phyloP scores from a whole-genome alignment of 495 filamentous ascomycete genomes.

The Halenospora varia region DNA sequence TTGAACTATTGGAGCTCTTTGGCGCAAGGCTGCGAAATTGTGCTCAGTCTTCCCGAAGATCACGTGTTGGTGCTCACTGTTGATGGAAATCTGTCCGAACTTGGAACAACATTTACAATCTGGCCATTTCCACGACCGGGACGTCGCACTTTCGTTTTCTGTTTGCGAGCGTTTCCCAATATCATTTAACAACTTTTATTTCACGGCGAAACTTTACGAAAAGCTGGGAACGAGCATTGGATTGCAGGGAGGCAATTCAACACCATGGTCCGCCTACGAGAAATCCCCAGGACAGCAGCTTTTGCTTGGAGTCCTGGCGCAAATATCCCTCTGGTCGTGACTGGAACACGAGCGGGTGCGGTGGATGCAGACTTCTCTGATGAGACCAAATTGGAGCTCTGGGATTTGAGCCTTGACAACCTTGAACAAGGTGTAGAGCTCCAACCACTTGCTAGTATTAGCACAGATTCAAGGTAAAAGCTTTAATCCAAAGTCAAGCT shows the following conservation, averaged over 20 bases:
- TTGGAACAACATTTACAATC: constrained; percentile 16
- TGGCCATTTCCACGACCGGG: constrained; percentile 4
- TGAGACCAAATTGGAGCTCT: constrained; percentile 93
- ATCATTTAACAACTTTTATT: background rate
- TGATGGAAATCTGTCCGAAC: constrained; percentile 20
- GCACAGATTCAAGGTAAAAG: constrained; percentile 81
- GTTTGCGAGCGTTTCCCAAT: background rate
- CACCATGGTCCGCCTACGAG: constrained; percentile 86
- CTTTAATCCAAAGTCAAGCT: background rate
- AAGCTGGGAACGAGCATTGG: constrained; percentile 1
- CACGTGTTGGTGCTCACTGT: constrained; percentile 7
- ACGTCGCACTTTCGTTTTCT: constrained; percentile 4
- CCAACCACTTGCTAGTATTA: constrained; percentile 77
- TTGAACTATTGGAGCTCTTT: background rate
- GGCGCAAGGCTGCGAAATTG: background rate
- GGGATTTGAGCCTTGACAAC: constrained; percentile 82
- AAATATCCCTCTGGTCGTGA: constrained; percentile 75
- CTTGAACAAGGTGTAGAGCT: constrained; percentile 73
- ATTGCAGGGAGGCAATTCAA: constrained; percentile 31
- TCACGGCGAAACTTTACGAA: background rate
- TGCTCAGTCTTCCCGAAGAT: background rate
- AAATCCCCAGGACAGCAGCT: constrained; percentile 92
- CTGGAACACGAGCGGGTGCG: constrained; percentile 92
- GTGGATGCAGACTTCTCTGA: constrained; percentile 97
- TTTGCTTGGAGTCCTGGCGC: constrained; percentile 92